phyloP scores from a whole-genome alignment of 768 basidiomycete genomes.

The Rubroboletus pulcherrimus region DNA sequence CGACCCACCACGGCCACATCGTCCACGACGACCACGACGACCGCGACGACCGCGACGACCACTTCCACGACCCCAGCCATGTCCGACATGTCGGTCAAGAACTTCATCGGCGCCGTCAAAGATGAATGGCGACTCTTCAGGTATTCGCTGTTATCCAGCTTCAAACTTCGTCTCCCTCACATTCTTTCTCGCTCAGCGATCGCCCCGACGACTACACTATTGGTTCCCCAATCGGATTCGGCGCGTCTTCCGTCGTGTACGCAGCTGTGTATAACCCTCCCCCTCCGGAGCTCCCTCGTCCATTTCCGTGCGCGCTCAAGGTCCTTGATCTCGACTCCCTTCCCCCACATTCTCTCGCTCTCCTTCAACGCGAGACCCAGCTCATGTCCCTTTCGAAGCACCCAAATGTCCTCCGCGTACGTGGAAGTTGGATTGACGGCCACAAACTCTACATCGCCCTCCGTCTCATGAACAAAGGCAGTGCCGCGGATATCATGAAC shows the following conservation, averaged over 20 bases:
- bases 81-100: conserved; percentile 19
- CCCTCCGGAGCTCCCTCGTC: conserved; percentile 31
- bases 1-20: neutral
- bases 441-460: conserved; percentile 83
- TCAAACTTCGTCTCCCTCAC: neutral
- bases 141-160: conserved; percentile 32
- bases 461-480: conserved; percentile 87
- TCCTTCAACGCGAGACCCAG: conserved; percentile 81
- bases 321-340: conserved; percentile 84
- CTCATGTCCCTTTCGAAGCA: conserved; percentile 92
- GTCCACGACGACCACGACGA: conserved; percentile 2
- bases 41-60: neutral
- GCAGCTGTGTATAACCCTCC: conserved; percentile 60
- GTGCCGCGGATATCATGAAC: conserved; percentile 78
- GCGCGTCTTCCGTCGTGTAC: conserved; percentile 90
- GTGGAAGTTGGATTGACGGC: conserved; percentile 84
- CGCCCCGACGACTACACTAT: conserved; percentile 67
- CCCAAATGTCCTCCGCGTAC: conserved; percentile 88
- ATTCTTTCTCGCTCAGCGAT: conserved; percentile 44
- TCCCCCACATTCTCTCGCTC: conserved; percentile 62
- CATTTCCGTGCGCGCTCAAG: conserved; percentile 75
- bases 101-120: conserved; percentile 76
- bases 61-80: neutral
- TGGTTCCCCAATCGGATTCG: conserved; percentile 80
- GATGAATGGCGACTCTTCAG: conserved; percentile 84